Base-by-base conservation (phyloP, 352 stramenopile species). In the Phytophthora citricola region DNA sequence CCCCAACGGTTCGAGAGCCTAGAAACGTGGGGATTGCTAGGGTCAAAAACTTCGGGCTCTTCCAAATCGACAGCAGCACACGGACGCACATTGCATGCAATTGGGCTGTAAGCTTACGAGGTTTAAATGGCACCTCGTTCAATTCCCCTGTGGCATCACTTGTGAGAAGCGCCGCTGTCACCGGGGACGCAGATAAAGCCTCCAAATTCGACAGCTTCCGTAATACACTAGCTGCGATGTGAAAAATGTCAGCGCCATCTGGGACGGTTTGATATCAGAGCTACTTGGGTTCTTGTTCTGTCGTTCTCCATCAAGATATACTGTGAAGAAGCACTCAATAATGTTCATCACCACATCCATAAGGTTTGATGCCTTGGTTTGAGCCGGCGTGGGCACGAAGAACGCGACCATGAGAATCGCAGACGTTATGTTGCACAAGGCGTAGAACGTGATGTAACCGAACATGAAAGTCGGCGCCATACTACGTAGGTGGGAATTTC, bases 401-500 rank as follows among this genome's bases (percentile, higher is more conserved):
- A 83, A 76, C 1, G 43, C 55, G 0, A 68, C 34, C 52, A 79
- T 79, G 31, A 88, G 47, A 4, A 78, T 47, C 2, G 69, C 66
- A 0, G 77, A 76, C 12, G 75, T 29, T 7, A 45, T 22, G 8
- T 51, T 72, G 39, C 56, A 65, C 48, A 85, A 73, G 10, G 79
- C 79, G 15, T 78, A 66, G 56, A 84, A 81, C 24, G 70, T 77
- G 57, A 89, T 85, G 63, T 84, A 90, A 26, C 63, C 60, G 34
- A 91, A 65, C 65, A 88, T 76, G 49, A 64, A 63, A 0, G 55
- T 72, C 1, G 81, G 83, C 20, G 76, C 43, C 2, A 87, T 78
- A 91, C 27, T 83, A 91, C 36, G 90, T 89, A 34, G 94, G 86
- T 20, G 87, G 95, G 14, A 71, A 70, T 8, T 89, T 88, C 71